Base-by-base conservation (phyloP, 805 yeast genomes). In the Saturnispora zaruensis region DNA sequence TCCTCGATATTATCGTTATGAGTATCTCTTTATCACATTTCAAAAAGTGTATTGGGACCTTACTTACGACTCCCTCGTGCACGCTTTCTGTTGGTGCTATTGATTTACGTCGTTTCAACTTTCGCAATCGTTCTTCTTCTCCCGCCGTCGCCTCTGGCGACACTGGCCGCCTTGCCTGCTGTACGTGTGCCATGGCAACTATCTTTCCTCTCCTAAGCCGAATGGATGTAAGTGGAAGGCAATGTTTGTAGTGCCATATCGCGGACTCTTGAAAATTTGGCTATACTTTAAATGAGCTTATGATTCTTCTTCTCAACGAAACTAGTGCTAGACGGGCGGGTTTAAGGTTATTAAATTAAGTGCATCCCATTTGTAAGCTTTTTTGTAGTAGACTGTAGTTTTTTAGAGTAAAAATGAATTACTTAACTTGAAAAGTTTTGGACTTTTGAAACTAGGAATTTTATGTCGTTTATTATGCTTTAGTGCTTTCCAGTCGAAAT, bases 1-100 rank as follows among this genome's bases (percentile, higher is more conserved):
- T 87, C 48, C 96, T 71, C 1, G 95, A 72, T 30, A 91, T 81
- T 32, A 91, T 69, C 1, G 74, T 70, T 36, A 90, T 79, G 41
- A 91, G 66, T 57, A 86, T 93, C 18, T 81, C 79, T 50, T 81
- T 71, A 11, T 86, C 75, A 59, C 95, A 85, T 40, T 78, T 72
- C 55, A 78, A 76, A 66, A 82, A 89, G 49, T 74, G 67, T 13
- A 53, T 48, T 2, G 85, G 84, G 11, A 81, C 66, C 51, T 32
- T 48, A 45, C 3, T 42, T 37, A 24, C 18, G 11, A 11, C 21
- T 4, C 16, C 23, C 4, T 14, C 16, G 6, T 5, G 32, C 37
- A 16, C 25, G n/a, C 13, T 24, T 13, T 33, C 28, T 44, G 42
- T 8, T 24, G 38, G n/a, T 25, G 26, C 33, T 26, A 44, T 30